These are phyloP conservation scores for Malania oleifera DNA, from an alignment of 164 flowering plant species.

Conservation along the genomic window DNA sequence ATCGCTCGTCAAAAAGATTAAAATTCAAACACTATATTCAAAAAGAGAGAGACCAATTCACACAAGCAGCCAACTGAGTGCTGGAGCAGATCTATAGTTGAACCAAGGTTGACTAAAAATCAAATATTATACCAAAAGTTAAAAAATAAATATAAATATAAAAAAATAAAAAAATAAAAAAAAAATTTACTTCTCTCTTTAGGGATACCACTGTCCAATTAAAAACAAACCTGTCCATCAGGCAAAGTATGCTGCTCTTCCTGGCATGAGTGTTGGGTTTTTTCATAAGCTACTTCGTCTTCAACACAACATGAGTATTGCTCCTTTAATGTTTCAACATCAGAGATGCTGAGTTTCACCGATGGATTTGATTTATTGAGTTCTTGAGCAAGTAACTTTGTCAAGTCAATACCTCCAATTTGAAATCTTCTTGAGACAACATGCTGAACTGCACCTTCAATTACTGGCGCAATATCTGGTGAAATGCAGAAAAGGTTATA, in stretches of 20 bases:
- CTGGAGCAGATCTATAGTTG: no score
- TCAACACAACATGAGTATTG: slow-evolving; percentile 84
- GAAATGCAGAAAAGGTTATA: slow-evolving; percentile 14
- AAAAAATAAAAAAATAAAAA: no score
- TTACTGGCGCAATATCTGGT: slow-evolving; percentile 97
- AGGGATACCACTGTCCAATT: no score
- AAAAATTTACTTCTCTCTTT: no score
- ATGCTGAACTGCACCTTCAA: slow-evolving; percentile 99
- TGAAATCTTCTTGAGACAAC: slow-evolving; percentile 94
- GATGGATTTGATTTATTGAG: slow-evolving; percentile 74
- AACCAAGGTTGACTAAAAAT: no score
- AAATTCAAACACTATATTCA: no score
- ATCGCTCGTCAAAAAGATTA: no score
- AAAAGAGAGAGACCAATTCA: no score
- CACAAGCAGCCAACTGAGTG: no score
- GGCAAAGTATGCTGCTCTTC: slow-evolving; percentile 81
- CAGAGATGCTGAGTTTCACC: slow-evolving; percentile 53
- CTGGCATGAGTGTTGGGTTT: slow-evolving; percentile 36
- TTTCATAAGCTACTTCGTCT: slow-evolving; percentile 67
- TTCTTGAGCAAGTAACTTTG: slow-evolving; percentile 71
- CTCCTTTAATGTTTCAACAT: slow-evolving; percentile 82
- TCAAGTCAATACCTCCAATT: slow-evolving; percentile 88
- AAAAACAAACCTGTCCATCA: slow-evolving; percentile 96
- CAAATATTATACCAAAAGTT: no score
- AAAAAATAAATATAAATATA: no score